These are phyloP conservation scores for Trebouxiophyceae sp. DNA, from an alignment of 163 green algal genomes.

Conservation along the genomic window DNA sequence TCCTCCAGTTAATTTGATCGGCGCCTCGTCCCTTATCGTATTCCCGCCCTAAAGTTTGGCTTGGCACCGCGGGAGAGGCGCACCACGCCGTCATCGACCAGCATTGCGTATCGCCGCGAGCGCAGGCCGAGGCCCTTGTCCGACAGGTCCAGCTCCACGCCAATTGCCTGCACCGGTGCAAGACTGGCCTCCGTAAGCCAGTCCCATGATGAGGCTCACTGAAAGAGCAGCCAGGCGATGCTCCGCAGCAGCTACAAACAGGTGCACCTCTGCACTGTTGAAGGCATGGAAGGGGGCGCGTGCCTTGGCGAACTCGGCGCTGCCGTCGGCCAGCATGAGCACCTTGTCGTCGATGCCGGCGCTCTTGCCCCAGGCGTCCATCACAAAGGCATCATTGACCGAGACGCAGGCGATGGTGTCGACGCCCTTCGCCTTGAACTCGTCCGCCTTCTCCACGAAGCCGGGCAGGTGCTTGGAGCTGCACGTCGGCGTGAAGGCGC, in stretches of 20 bases:
- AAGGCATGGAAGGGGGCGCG: neutral
- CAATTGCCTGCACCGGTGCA: slow-evolving; percentile 62
- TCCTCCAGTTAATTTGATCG: no score
- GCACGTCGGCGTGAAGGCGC: slow-evolving; percentile 99
- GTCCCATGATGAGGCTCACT: no score
- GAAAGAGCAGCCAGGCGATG: no score
- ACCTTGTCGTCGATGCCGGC: slow-evolving; percentile 56
- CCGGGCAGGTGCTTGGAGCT: slow-evolving; percentile 94
- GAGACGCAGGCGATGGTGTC: slow-evolving; percentile 82
- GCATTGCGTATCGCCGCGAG: slow-evolving; percentile 83
- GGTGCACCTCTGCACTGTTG: neutral
- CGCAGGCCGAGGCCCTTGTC: slow-evolving; percentile 89
- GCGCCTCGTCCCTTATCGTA: no score
- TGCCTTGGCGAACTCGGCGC: slow-evolving; percentile 78
- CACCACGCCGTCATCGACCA: slow-evolving; percentile 79
- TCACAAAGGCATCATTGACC: slow-evolving; percentile 99
- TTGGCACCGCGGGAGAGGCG: neutral
- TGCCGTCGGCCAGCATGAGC: slow-evolving; percentile 93
- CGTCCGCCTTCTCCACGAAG: slow-evolving; percentile 91
- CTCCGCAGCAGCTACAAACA: no score
- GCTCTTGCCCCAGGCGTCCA: slow-evolving; percentile 94
- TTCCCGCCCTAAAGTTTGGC: no score
- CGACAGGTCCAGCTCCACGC: slow-evolving; percentile 89
- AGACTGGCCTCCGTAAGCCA: no score
- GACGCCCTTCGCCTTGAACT: slow-evolving; percentile 87